Conservation (phyloP, 2,329 filamentous ascomycete genomes). For the Beauveria bassiana region DNA sequence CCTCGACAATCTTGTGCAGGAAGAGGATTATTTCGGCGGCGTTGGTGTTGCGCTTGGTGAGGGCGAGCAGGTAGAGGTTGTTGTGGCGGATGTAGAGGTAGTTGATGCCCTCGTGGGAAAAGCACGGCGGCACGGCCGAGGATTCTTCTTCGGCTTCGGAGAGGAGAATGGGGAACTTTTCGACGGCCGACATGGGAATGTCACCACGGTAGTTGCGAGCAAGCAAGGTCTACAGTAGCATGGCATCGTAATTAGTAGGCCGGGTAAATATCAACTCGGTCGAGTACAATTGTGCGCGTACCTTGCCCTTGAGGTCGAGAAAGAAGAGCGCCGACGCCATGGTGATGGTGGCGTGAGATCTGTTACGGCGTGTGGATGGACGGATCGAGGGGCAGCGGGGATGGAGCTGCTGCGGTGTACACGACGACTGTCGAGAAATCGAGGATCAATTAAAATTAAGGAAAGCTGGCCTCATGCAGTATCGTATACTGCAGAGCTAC, state of each 20-base stretch:
- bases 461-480: neutral
- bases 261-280: neutral
- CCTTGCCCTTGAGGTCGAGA: slow-evolving; percentile 99
- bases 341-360: slow-evolving; percentile 22
- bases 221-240: slow-evolving; percentile 71
- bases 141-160: slow-evolving; percentile 99
- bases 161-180: slow-evolving; percentile 92
- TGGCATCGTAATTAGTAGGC: slow-evolving; percentile 15
- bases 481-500: slow-evolving; percentile 1
- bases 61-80: slow-evolving; percentile 94
- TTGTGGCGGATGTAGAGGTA: slow-evolving; percentile 99
- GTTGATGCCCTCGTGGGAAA: slow-evolving; percentile 98
- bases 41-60: slow-evolving; percentile 98
- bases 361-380: neutral
- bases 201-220: slow-evolving; percentile 98
- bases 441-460: neutral
- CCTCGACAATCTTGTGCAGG: slow-evolving; percentile 95
- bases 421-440: neutral
- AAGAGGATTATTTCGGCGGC: slow-evolving; percentile 97
- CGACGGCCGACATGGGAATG: slow-evolving; percentile 97
- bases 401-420: slow-evolving; percentile 16
- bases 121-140: slow-evolving; percentile 93
- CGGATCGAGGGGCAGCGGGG: slow-evolving; percentile 20
- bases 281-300: slow-evolving; percentile 26
- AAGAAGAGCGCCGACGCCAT: slow-evolving; percentile 99